A percentile compares a stretch with the other conserved stretches of the same genome.
Evolutionary conservation across 805 yeast genomes (phyloP).

Genomic region (Huiozyma naganishii): DNA sequence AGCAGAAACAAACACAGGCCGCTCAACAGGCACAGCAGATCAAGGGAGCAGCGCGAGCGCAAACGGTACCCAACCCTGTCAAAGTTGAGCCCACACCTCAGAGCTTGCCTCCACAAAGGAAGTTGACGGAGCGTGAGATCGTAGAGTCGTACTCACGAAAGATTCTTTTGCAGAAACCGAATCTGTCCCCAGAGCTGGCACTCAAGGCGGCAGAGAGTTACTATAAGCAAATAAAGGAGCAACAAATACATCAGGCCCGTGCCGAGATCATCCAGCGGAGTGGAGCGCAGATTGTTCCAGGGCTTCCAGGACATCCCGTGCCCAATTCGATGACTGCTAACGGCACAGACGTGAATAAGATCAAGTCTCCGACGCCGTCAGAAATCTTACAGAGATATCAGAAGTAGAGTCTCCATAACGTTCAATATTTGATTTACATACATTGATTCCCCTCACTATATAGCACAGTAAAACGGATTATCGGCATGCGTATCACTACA

Average conservation of each 20-base stretch:
- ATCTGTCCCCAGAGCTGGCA: slow-evolving; percentile 23
- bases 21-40: slow-evolving; percentile 7
- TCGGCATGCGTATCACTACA: background rate
- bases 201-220: slow-evolving; percentile 27
- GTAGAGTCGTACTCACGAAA: slow-evolving; percentile 25
- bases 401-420: slow-evolving; percentile 14
- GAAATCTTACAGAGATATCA: slow-evolving; percentile 27
- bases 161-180: slow-evolving; percentile 24
- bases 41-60: slow-evolving; percentile 1
- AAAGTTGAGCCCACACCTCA: background rate
- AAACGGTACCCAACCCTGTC: background rate
- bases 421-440: background rate
- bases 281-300: slow-evolving; percentile 2
- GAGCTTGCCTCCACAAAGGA: slow-evolving; percentile 6
- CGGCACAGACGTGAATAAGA: slow-evolving; percentile 5
- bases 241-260: slow-evolving; percentile 14
- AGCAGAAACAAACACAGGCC: slow-evolving; percentile 18
- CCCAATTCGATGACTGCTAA: slow-evolving; percentile 2
- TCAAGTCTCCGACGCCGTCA: slow-evolving; percentile 25
- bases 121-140: slow-evolving; percentile 21
- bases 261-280: background rate
- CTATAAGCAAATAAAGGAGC: slow-evolving; percentile 14
- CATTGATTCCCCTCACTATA: background rate
- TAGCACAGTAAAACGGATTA: too few relatives aligned
- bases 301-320: slow-evolving; percentile 1